phyloP scores from a whole-genome alignment of 2,329 filamentous ascomycete genomes.

The Hymenoscyphus fructigenus region DNA sequence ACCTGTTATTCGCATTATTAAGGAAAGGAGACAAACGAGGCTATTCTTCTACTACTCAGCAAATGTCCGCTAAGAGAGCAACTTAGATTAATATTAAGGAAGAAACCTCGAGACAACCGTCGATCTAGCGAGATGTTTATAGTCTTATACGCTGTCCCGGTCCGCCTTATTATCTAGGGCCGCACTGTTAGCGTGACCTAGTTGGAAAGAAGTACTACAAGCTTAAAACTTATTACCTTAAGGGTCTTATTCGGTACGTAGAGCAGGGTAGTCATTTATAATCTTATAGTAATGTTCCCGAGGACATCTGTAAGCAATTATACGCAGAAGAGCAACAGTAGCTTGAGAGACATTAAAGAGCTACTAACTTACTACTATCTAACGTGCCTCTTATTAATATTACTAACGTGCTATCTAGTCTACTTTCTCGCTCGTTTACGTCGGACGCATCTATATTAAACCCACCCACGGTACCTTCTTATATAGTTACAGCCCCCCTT shows the following conservation, averaged over 20 bases:
- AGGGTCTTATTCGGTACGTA: constrained; percentile 10
- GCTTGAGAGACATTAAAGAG: constrained; percentile 14
- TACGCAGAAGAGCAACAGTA: constrained; percentile 14
- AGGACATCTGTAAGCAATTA: constrained; percentile 13
- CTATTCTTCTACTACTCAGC: too few species aligned
- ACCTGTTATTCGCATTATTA: too few species aligned
- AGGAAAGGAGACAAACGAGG: too few species aligned
- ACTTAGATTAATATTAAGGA: too few species aligned
- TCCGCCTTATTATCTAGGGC: constrained; percentile 11
- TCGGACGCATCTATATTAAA: too few species aligned
- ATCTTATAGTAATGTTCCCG: constrained; percentile 12
- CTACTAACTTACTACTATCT: constrained; percentile 13
- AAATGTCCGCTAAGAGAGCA: too few species aligned
- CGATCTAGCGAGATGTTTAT: constrained; percentile 12
- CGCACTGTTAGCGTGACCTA: constrained; percentile 16
- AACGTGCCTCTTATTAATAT: constrained; percentile 26
- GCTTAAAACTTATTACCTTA: constrained; percentile 11
- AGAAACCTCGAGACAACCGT: too few species aligned
- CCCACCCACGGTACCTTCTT: too few species aligned
- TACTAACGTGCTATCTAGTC: constrained; percentile 26
- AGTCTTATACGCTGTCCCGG: constrained; percentile 14
- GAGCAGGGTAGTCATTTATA: constrained; percentile 12
- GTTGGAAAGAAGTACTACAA: constrained; percentile 15
- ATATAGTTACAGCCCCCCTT: too few species aligned
- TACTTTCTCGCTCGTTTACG: too few species aligned